Evolutionary conservation across 345 rosid genomes (phyloP), one percentile per base, ranked within the genome.

Genomic region (Eucalyptus tenuipes): DNA sequence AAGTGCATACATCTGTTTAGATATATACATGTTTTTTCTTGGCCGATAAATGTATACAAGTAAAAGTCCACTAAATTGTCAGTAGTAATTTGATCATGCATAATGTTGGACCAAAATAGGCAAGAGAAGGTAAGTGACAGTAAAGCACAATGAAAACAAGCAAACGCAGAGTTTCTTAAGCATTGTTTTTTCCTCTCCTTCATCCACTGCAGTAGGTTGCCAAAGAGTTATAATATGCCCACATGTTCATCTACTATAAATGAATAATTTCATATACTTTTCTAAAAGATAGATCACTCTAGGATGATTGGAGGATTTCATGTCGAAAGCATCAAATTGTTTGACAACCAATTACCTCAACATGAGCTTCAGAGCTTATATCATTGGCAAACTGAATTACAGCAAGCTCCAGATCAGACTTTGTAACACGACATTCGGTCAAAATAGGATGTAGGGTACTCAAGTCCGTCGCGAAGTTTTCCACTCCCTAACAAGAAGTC

Each of bases 341-440:
- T 33, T 16, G 44, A 31, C 33, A 86, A 86, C 86, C 37, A 14
- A 40, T 87, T 89, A 97, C 99, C 99, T 97, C 95, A 44, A 96
- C 92, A 90, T 96, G 99, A 91, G 99, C 99, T 92, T 97, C 99
- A 47, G 99, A 97, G 91, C 99, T 97, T 89, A 97, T 97, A 89
- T 95, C 97, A 92, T 96, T 96, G 71, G 99, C 99, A 96, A 96
- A 96, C 89, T 97, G 97, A 92, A 97, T 91, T 88, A 96, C 88
- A 66, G 94, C 93, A 93, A 97, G 97, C 95, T 97, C 99, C 89
- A 94, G 87, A 86, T 92, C 93, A 84, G 98, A 96, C 94, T 96
- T 97, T 82, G 92, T 40, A 88, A 96, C 99, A 81, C 99, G 98
- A 90, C 99, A 97, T 91, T 97, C 99, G 85, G 98, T 93, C 97